Base-by-base conservation (phyloP, 192 early-diverging fungal species). In the Diversispora eburnea region DNA sequence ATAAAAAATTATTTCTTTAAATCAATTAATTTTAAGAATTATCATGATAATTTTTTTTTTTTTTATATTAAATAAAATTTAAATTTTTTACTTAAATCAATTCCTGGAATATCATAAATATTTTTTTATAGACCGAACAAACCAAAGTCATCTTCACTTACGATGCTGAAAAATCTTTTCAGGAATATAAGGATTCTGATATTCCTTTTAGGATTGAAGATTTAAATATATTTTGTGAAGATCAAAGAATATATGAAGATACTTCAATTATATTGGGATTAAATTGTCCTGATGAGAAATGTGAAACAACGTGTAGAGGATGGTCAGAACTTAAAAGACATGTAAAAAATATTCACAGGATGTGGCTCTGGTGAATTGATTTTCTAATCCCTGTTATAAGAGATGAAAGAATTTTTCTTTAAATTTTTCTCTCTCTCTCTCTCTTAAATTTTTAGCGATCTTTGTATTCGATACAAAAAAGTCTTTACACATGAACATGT, bases 401-500 rank as follows among this genome's bases (percentile, higher is more conserved):
- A 33, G 25, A 33, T 33, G 25, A 33, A 33, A 33, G 2, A 33
- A 33, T 33, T 2, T 33, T 33, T 33, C 25, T 33, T 33, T 33
- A 33, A 33, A 33, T 33, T 33, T 33, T 33, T 33, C 2, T 33
- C 2, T 33, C 4, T 43, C 22, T 15, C 65, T 13, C 22, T 5
- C 56, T 71, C 66, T 59, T 52, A 20, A 41, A 48, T 72, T 62
- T 15, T 52, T 69, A 93, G 97, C 71, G 93, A 99, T 62, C 80
- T 97, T 46, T 99, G 97, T 75, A 87, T 88, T 17, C 85, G 87
- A 12, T 83, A 92, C 81, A 97, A 98, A 81, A 96, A 92, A 81
- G 87, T 95, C 10, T 99, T 99, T 80, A 85, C 92, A 0, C 91
- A 95, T 79, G 97, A 99, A 76, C 95, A 96, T 77, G 84, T 86